These are phyloP conservation scores for Podaxis rugospora DNA, from an alignment of 768 basidiomycete genomes.

Conservation along the genomic window DNA sequence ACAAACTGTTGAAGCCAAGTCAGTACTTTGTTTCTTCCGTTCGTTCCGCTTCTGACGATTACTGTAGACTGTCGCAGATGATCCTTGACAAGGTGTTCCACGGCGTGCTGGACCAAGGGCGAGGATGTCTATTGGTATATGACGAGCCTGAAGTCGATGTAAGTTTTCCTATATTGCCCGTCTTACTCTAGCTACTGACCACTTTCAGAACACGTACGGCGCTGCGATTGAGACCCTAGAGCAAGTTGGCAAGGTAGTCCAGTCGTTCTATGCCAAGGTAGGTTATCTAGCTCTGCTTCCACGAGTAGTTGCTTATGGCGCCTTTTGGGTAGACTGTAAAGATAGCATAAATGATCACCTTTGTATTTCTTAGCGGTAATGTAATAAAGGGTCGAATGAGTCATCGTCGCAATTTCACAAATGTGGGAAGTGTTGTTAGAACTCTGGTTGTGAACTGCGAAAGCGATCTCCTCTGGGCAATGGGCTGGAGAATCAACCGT, in stretches of 20 bases:
- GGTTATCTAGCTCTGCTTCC: background rate
- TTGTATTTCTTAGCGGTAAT: no score
- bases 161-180: slow-evolving; percentile 25
- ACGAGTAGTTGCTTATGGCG: background rate
- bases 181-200: background rate
- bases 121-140: slow-evolving; percentile 88
- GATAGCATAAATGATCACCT: slow-evolving; percentile 18
- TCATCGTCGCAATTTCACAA: no score
- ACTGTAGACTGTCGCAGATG: slow-evolving; percentile 86
- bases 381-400: no score
- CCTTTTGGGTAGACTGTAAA: slow-evolving; percentile 19
- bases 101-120: slow-evolving; percentile 95
- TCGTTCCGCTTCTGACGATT: background rate
- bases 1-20: slow-evolving; percentile 91
- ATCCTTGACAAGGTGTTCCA: slow-evolving; percentile 93
- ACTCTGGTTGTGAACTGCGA: no score
- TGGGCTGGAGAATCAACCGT: no score
- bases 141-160: slow-evolving; percentile 85
- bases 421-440: no score
- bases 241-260: slow-evolving; percentile 92
- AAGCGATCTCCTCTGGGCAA: no score
- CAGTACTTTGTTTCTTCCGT: no score
- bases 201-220: slow-evolving; percentile 72
- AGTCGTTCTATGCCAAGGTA: slow-evolving; percentile 84
- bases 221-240: slow-evolving; percentile 87